These are phyloP conservation scores for Neopestalotiopsis rosae DNA, from an alignment of 2,329 filamentous ascomycete species.

Conservation along the genomic window DNA sequence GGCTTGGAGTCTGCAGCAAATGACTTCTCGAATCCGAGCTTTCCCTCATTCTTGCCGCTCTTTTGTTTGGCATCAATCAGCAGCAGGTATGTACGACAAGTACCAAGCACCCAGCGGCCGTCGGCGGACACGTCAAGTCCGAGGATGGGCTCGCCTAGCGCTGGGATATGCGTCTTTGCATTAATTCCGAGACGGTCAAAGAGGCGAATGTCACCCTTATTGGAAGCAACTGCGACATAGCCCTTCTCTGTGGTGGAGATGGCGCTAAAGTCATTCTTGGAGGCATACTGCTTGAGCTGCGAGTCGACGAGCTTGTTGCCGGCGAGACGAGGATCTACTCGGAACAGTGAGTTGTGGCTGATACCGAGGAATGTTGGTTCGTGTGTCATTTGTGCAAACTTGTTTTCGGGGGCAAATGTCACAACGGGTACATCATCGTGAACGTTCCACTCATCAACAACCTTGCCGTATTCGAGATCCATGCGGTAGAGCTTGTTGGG, in stretches of 20 bases:
- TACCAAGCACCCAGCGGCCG: conserved; percentile 93
- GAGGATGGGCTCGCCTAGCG: conserved; percentile 91
- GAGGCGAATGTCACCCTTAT: conserved; percentile 96
- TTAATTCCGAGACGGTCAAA: conserved; percentile 97
- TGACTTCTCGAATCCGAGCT: conserved; percentile 94
- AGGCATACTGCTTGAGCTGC: conserved; percentile 92
- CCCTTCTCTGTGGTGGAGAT: conserved; percentile 95
- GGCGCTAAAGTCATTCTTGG: conserved; percentile 97
- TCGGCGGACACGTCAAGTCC: conserved; percentile 95
- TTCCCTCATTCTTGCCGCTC: conserved; percentile 93
- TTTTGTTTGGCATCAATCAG: conserved; percentile 92
- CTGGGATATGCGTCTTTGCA: conserved; percentile 95
- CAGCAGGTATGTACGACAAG: conserved; percentile 91
- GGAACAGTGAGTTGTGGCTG: conserved; percentile 90
- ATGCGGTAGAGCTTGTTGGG: conserved; percentile 94
- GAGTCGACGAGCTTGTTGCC: conserved; percentile 93
- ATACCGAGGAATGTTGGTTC: conserved; percentile 96
- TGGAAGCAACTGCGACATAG: conserved; percentile 94
- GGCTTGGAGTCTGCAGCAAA: conserved; percentile 95
- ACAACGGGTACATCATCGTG: conserved; percentile 95
- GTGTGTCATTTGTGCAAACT: conserved; percentile 96
- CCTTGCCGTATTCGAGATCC: conserved; percentile 97
- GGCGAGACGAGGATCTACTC: conserved; percentile 86
- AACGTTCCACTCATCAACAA: conserved; percentile 98
- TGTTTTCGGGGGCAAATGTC: conserved; percentile 93